phyloP scores from a whole-genome alignment of 371 early-diverging fungal species.

The Entomophthora muscae region DNA sequence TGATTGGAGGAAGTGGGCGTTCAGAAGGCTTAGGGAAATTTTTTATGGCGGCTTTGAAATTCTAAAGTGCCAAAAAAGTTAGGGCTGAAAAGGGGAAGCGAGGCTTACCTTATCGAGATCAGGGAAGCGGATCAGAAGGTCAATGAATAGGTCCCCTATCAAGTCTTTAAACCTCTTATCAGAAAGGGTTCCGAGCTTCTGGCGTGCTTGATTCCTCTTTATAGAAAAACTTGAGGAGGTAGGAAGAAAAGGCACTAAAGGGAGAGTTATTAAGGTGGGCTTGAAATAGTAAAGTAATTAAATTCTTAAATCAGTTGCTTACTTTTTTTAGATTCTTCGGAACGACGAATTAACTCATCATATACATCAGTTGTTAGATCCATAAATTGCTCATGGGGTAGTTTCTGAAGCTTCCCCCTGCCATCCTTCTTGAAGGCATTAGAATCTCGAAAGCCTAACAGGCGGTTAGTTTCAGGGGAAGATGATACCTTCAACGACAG shows the following conservation, averaged over 20 bases:
- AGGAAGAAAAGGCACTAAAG: conserved; percentile 66
- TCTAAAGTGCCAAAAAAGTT: too few species aligned
- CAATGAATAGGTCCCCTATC: conserved; percentile 77
- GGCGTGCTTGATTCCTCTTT: conserved; percentile 91
- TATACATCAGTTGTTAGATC: conserved; percentile 91
- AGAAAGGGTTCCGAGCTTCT: conserved; percentile 84
- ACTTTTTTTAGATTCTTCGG: conserved; percentile 37
- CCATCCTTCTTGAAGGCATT: conserved; percentile 20
- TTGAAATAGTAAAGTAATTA: too few species aligned
- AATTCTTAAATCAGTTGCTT: too few species aligned
- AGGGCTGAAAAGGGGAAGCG: background rate
- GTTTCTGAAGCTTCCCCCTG: conserved; percentile 65
- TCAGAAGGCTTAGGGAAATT: background rate
- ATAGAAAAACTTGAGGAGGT: conserved; percentile 75
- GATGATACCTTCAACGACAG: background rate
- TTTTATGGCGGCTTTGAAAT: background rate
- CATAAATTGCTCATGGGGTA: conserved; percentile 70
- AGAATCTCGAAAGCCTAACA: background rate
- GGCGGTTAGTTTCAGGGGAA: background rate
- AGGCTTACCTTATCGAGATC: conserved; percentile 12
- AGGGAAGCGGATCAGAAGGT: conserved; percentile 56
- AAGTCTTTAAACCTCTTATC: conserved; percentile 73
- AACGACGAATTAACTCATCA: conserved; percentile 75
- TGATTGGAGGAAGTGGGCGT: background rate
- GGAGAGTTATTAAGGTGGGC: background rate